A percentile compares a stretch with the other conserved stretches of the same genome.
Evolutionary conservation across 306 rosid species (phyloP).

Genomic region (Cucurbita pepo): DNA sequence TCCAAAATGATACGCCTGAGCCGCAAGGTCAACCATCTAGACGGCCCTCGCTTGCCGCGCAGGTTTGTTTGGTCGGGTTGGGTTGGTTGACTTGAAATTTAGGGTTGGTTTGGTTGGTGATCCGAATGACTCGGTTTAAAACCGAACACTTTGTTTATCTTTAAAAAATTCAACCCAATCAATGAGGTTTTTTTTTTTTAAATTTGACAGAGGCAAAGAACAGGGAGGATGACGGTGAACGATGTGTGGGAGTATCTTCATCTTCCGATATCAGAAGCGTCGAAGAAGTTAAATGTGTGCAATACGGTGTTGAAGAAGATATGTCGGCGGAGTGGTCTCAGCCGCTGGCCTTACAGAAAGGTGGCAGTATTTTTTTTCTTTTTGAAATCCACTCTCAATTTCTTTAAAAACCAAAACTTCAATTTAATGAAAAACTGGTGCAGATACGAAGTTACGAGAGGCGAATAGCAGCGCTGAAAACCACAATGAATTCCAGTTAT

Average conservation of each 20-base stretch:
- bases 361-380: slow-evolving; percentile 1
- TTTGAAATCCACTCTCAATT: no score
- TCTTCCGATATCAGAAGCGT: slow-evolving; percentile 40
- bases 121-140: no score
- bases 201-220: slow-evolving; percentile 41
- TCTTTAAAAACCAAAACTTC: background rate
- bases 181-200: no score
- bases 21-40: background rate
- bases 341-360: slow-evolving; percentile 79
- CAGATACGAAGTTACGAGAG: slow-evolving; percentile 33
- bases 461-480: slow-evolving; percentile 17
- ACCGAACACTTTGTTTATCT: no score
- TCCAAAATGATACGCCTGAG: background rate
- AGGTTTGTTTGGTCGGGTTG: background rate
- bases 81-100: no score
- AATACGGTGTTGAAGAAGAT: slow-evolving; percentile 51
- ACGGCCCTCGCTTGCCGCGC: background rate
- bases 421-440: background rate
- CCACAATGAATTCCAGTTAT: background rate
- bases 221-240: slow-evolving; percentile 23
- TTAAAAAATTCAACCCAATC: no score
- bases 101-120: no score
- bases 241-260: slow-evolving; percentile 32
- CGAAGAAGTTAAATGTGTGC: slow-evolving; percentile 26
- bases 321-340: slow-evolving; percentile 33